Evolutionary conservation across 1,139 yeast genomes (phyloP), one percentile per base, ranked within the genome.

Genomic region (Lodderomyces jiufengensis): DNA sequence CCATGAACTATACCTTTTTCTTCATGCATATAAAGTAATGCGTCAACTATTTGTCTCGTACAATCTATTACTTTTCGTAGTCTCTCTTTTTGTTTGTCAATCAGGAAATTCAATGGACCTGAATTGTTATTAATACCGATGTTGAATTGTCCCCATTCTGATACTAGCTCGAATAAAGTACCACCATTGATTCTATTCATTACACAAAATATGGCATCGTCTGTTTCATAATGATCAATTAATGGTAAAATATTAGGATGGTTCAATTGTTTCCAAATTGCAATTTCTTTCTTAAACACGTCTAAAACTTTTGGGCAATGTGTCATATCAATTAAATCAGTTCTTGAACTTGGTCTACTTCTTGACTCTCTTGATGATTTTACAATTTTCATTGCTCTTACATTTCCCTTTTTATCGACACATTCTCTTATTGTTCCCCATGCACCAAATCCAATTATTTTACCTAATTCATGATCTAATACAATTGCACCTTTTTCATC

Each of bases 361-460:
- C 32, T 34, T 24, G 10, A 18, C 12, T 71, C 71, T 32, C 70
- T 66, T 14, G 73, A 64, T 21, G 70, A 65, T 41, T 76, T 73
- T 23, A 88, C 88, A 31, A 88, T 80, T 55, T 88, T 88, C 50
- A 87, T 79, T 1, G 96, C 97, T 44, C 74, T 70, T 1, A 70
- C 59, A 5, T 62, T 60, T 1, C 80, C 80, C 33, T 61, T 59
- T 8, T 44, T 36, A 23, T 55, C 62, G 31, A 50, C 52, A 44
- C 94, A 86, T 54, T 84, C 94, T 42, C 95, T 66, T n/a, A 90
- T 84, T 24, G 84, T 76, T 3, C 95, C 95, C 84, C 94, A 88
- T 0, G 96, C 95, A 8, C 97, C 97, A 52, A 76, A 78, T 1
- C 96, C 96, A 44, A 88, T 80, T n/a, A 83, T 74, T 46, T 78